phyloP scores from a whole-genome alignment of 192 early-diverging fungal species.

The Fimicolochytrium jonesii region DNA sequence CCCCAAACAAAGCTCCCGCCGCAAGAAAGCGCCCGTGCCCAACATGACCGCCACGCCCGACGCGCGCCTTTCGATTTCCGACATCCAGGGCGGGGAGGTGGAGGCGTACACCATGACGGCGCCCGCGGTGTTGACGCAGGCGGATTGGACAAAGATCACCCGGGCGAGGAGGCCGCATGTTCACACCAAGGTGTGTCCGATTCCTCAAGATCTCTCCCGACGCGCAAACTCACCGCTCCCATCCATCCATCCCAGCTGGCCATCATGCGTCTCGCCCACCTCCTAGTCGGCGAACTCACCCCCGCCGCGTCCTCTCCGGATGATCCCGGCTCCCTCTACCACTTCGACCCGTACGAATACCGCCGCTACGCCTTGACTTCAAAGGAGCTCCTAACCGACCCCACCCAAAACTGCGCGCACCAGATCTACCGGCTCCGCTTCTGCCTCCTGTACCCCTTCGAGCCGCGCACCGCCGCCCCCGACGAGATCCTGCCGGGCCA shows the following conservation, averaged over 20 bases:
- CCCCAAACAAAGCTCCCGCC: no score
- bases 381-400: constrained; percentile 8
- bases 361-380: constrained; percentile 36
- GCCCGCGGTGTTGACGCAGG: constrained; percentile 24
- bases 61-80: no score
- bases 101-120: no score
- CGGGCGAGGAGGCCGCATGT: constrained; percentile 29
- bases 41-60: no score
- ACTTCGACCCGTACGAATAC: constrained; percentile 30
- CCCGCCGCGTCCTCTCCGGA: constrained; percentile 1
- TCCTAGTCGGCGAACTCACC: constrained; percentile 40
- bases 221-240: no score
- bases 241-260: no score
- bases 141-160: constrained; percentile 26
- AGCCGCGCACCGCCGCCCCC: constrained; percentile 18
- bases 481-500: constrained; percentile 36
- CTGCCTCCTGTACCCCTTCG: constrained; percentile 36
- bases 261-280: constrained; percentile 23
- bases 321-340: not conserved
- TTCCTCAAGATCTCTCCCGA: no score
- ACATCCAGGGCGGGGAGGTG: no score
- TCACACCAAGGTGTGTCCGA: no score
- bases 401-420: not conserved
- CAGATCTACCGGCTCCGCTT: constrained; percentile 27
- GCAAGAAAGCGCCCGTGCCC: no score